Conservation (phyloP, 352 stramenopile species). For the Elongisporangium prolatum region DNA sequence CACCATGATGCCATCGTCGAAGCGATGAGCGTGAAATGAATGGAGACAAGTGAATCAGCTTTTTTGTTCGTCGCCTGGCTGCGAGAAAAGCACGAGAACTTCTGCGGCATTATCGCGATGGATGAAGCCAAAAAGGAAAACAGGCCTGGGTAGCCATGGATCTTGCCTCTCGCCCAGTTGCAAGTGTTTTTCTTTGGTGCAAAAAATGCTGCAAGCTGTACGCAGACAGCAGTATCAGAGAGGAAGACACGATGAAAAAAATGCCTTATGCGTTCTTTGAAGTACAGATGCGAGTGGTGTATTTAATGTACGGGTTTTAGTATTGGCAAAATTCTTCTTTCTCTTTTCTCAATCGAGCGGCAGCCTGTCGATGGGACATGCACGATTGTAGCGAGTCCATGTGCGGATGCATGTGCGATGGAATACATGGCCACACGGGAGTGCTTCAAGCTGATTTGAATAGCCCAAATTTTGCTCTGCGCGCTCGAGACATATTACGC, state of each 20-base stretch:
- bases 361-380: slow-evolving; percentile 29
- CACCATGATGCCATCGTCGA: slow-evolving; percentile 45
- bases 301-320: not conserved
- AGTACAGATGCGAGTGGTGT: not conserved
- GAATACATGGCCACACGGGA: slow-evolving; percentile 39
- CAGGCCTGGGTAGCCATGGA: not conserved
- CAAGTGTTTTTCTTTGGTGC: not conserved
- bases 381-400: slow-evolving; percentile 25
- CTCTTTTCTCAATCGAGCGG: slow-evolving; percentile 8
- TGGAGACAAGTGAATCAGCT: not conserved
- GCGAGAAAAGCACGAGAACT: not conserved
- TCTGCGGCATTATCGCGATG: not conserved
- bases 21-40: slow-evolving; percentile 29
- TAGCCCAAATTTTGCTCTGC: not conserved
- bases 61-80: not conserved
- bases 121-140: not conserved
- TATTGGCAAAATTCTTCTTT: not conserved
- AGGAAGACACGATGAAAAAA: not conserved
- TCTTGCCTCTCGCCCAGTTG: not conserved
- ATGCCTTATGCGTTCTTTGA: not conserved
- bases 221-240: not conserved
- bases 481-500: not conserved
- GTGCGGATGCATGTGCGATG: slow-evolving; percentile 24
- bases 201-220: not conserved
- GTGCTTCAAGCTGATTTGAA: slow-evolving; percentile 7